These are phyloP conservation scores for Kandelia obovata DNA, from an alignment of 345 rosid species.

Conservation along the genomic window DNA sequence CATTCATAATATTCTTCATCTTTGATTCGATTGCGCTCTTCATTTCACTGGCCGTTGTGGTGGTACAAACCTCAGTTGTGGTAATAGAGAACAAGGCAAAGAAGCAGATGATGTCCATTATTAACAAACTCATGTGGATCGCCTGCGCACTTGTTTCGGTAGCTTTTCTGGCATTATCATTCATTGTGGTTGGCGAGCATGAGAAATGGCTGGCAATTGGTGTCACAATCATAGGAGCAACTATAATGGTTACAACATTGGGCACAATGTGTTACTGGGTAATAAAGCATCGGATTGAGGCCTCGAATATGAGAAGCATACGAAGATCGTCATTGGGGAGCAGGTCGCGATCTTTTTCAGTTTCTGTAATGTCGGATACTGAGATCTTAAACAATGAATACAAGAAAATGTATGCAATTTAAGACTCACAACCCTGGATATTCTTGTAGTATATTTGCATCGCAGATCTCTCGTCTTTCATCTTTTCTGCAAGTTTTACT, in stretches of 20 bases:
- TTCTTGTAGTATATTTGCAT: not conserved
- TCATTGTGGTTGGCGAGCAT: conserved; percentile 69
- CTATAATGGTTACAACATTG: conserved; percentile 78
- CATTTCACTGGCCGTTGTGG: conserved; percentile 89
- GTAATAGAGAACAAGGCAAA: conserved; percentile 89
- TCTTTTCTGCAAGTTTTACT: not conserved
- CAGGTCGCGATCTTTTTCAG: conserved; percentile 56
- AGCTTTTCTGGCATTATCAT: conserved; percentile 71
- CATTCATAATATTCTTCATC: conserved; percentile 74
- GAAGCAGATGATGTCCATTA: conserved; percentile 92
- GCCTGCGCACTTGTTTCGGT: conserved; percentile 84
- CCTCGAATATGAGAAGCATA: conserved; percentile 58
- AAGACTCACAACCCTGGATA: not conserved
- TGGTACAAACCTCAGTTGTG: conserved; percentile 91
- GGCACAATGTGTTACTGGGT: conserved; percentile 98
- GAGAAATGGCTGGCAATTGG: conserved; percentile 76
- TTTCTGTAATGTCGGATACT: conserved; percentile 56
- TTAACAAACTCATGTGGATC: conserved; percentile 93
- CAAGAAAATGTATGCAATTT: conserved; percentile 83
- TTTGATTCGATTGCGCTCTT: conserved; percentile 86
- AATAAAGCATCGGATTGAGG: conserved; percentile 73
- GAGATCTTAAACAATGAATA: conserved; percentile 56
- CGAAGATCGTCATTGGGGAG: conserved; percentile 59
- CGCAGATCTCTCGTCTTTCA: not conserved
- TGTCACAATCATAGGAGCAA: conserved; percentile 73